Evolutionary conservation across 495 filamentous ascomycete genomes (phyloP).

Genomic region (Hypoxylon crocopeplum): DNA sequence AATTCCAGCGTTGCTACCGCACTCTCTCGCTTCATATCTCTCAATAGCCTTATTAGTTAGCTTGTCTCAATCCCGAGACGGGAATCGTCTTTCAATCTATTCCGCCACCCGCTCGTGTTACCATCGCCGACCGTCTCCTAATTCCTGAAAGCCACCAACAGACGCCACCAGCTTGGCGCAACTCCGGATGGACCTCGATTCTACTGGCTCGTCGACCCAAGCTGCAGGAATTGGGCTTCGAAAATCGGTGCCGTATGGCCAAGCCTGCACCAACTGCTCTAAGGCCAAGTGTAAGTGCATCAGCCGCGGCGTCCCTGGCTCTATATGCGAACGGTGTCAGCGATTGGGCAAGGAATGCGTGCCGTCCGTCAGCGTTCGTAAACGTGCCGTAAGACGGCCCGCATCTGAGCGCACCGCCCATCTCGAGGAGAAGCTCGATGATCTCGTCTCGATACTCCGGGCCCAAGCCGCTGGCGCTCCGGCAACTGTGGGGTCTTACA

Average conservation of each 20-base stretch:
- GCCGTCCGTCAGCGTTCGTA: conserved; percentile 49
- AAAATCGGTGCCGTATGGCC: conserved; percentile 46
- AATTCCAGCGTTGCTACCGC: background rate
- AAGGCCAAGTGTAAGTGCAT: conserved; percentile 65
- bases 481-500: conserved; percentile 5
- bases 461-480: conserved; percentile 38
- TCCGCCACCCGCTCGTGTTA: background rate
- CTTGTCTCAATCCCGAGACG: background rate
- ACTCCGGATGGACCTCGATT: conserved; percentile 25
- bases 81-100: background rate
- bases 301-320: conserved; percentile 38
- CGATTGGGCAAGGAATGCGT: conserved; percentile 50
- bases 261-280: conserved; percentile 63
- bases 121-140: conserved; percentile 9
- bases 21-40: background rate
- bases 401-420: conserved; percentile 47
- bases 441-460: conserved; percentile 50
- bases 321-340: conserved; percentile 61
- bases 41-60: background rate
- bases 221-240: conserved; percentile 7
- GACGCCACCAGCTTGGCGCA: conserved; percentile 5
- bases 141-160: background rate
- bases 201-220: conserved; percentile 7
- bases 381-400: conserved; percentile 35
- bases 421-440: conserved; percentile 55